phyloP scores from a whole-genome alignment of 1,139 yeast species.

The Blastobotrys illinoisensis region DNA sequence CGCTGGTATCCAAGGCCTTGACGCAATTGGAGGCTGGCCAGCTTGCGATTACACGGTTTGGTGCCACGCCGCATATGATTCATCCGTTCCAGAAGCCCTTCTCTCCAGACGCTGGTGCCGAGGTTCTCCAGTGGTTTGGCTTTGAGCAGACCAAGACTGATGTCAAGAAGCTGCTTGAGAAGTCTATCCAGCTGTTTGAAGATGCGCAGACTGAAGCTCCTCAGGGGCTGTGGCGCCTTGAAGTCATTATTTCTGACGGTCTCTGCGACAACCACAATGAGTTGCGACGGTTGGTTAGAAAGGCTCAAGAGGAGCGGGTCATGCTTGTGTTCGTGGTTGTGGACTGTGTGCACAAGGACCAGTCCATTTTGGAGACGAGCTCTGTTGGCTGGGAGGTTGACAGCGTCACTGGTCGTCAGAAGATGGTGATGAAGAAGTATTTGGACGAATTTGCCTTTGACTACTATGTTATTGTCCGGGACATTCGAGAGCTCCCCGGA shows the following conservation, averaged over 20 bases:
- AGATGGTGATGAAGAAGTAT: constrained; percentile 73
- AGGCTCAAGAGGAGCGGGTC: constrained; percentile 85
- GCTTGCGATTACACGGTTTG: constrained; percentile 84
- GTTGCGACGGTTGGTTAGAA: constrained; percentile 74
- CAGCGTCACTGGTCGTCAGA: constrained; percentile 57
- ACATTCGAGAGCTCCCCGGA: constrained; percentile 84
- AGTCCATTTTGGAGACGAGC: constrained; percentile 89
- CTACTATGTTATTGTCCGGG: constrained; percentile 87
- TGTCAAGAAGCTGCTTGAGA: constrained; percentile 63
- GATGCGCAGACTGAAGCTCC: constrained; percentile 45
- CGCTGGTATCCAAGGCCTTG: constrained; percentile 88
- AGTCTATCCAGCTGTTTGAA: constrained; percentile 70
- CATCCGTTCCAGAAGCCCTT: constrained; percentile 89
- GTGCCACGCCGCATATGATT: constrained; percentile 75
- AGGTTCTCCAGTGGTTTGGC: constrained; percentile 80
- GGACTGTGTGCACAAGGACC: constrained; percentile 80
- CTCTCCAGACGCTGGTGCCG: constrained; percentile 75
- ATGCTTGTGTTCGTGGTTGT: constrained; percentile 94
- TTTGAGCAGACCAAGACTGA: constrained; percentile 88
- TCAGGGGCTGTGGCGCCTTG: constrained; percentile 82
- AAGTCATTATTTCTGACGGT: constrained; percentile 92
- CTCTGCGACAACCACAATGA: constrained; percentile 92
- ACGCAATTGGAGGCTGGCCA: constrained; percentile 95
- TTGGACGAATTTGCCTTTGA: constrained; percentile 95
- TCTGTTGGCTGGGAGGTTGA: constrained; percentile 79